Percentiles rank a stretch among this genome's conserved stretches.
Conservation (phyloP, 1,139 yeast genomes). For the Candida glucosophila region DNA sequence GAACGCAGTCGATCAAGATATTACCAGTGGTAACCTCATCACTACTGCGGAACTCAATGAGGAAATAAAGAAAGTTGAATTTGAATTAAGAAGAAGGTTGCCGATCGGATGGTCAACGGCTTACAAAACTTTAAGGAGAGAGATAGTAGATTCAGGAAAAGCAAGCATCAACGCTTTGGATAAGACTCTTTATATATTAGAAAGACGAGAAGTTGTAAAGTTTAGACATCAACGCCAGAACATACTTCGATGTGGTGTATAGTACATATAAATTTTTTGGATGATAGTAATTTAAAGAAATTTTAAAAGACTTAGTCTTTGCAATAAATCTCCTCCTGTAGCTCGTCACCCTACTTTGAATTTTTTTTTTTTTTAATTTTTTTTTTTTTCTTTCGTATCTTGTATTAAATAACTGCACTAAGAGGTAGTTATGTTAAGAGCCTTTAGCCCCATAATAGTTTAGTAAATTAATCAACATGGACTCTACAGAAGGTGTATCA, state of each 20-base stretch:
- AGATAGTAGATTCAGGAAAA: conserved; percentile 68
- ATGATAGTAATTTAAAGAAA: too few species aligned
- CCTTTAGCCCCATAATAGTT: too few species aligned
- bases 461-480: too few species aligned
- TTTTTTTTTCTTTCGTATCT: too few species aligned
- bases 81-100: conserved; percentile 77
- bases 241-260: conserved; percentile 73
- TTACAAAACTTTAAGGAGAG: conserved; percentile 72
- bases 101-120: conserved; percentile 98
- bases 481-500: too few species aligned
- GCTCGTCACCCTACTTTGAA: too few species aligned
- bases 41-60: conserved; percentile 48
- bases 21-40: conserved; percentile 31
- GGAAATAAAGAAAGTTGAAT: conserved; percentile 74
- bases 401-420: too few species aligned
- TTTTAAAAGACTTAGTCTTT: too few species aligned
- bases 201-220: conserved; percentile 78
- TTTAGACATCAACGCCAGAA: conserved; percentile 85
- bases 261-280: conserved; percentile 5
- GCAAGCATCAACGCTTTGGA: conserved; percentile 71
- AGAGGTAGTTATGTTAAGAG: too few species aligned
- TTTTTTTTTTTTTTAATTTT: too few species aligned
- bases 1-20: conserved; percentile 95
- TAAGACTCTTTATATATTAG: conserved; percentile 72
- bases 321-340: too few species aligned